Percentiles rank a stretch among this genome's conserved stretches.
Conservation (phyloP, 768 basidiomycete species). For the Rhodotorula graminis region DNA sequence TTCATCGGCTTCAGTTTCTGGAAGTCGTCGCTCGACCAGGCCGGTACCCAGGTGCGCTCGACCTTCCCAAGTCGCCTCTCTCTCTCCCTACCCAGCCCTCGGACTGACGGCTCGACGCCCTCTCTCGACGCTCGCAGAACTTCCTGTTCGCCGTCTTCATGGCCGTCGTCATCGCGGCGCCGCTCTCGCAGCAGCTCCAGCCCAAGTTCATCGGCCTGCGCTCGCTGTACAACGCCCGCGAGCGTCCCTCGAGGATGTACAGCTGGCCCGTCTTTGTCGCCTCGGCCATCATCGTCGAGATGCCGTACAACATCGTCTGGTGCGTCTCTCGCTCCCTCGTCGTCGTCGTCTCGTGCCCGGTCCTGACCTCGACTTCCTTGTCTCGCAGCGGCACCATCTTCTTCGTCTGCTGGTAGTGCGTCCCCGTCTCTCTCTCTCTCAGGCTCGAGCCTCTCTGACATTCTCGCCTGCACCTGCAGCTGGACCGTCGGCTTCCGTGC, state of each 20-base stretch:
- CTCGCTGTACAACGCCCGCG: conserved; percentile 62
- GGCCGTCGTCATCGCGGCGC: conserved; percentile 46
- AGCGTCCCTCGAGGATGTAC: conserved; percentile 63
- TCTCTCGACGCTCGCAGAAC: background rate
- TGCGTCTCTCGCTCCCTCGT: background rate
- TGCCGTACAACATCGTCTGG: conserved; percentile 36
- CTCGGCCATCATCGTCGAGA: conserved; percentile 37
- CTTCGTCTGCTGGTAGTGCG: conserved; percentile 60
- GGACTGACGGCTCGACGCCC: no score
- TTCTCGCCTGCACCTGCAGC: background rate
- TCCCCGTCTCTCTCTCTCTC: background rate
- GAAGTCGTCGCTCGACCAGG: conserved; percentile 16
- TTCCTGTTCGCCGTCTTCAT: conserved; percentile 25
- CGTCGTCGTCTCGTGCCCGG: no score
- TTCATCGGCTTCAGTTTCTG: conserved; percentile 42
- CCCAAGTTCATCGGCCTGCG: conserved; percentile 60
- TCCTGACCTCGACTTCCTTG: background rate
- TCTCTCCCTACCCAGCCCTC: background rate
- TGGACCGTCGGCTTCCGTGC: conserved; percentile 8
- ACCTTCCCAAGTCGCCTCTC: no score
- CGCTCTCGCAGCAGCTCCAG: conserved; percentile 62
- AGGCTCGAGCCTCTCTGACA: background rate
- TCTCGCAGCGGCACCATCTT: conserved; percentile 49
- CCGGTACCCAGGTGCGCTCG: conserved; percentile 24
- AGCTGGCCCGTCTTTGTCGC: conserved; percentile 52